Percentiles rank a stretch among this genome's conserved stretches.
Conservation (phyloP, 2,329 filamentous ascomycete genomes). For the Zalaria obscura region DNA sequence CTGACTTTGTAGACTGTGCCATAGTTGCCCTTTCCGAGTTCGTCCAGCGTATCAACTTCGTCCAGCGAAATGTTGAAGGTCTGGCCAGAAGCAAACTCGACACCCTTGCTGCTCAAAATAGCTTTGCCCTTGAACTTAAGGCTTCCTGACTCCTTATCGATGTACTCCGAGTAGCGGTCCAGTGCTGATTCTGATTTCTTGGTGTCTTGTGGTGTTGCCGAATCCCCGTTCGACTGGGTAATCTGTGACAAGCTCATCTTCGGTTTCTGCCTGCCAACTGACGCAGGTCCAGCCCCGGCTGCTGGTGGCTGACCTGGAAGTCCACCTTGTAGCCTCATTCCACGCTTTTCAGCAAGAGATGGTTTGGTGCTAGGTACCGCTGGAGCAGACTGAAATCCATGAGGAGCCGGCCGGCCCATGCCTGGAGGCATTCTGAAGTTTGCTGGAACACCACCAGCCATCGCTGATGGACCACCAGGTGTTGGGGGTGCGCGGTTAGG, state of each 20-base stretch:
- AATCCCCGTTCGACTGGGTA: conserved; percentile 19
- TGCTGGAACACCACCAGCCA: conserved; percentile 25
- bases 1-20: conserved; percentile 95
- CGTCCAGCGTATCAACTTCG: conserved; percentile 83
- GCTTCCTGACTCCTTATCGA: conserved; percentile 83
- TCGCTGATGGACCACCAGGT: conserved; percentile 6
- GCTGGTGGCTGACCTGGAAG: conserved; percentile 27
- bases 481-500: conserved; percentile 10
- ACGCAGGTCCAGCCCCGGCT: conserved; percentile 16
- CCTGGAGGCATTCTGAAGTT: conserved; percentile 29
- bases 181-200: conserved; percentile 34
- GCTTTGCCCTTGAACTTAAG: conserved; percentile 90
- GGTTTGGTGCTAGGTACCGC: conserved; percentile 31
- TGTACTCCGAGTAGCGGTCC: conserved; percentile 63
- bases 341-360: conserved; percentile 54
- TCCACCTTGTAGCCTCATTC: conserved; percentile 47
- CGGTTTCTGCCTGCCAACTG: conserved; percentile 23
- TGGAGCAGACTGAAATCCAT: conserved; percentile 33
- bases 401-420: conserved; percentile 21
- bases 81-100: conserved; percentile 81
- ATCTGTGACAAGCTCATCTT: conserved; percentile 30
- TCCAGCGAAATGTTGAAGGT: conserved; percentile 91
- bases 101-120: conserved; percentile 72
- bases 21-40: conserved; percentile 95
- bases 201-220: conserved; percentile 13